Evolutionary conservation across 495 filamentous ascomycete genomes (phyloP), one percentile per base, ranked within the genome.

Genomic region (Tetracladium marchalianum): DNA sequence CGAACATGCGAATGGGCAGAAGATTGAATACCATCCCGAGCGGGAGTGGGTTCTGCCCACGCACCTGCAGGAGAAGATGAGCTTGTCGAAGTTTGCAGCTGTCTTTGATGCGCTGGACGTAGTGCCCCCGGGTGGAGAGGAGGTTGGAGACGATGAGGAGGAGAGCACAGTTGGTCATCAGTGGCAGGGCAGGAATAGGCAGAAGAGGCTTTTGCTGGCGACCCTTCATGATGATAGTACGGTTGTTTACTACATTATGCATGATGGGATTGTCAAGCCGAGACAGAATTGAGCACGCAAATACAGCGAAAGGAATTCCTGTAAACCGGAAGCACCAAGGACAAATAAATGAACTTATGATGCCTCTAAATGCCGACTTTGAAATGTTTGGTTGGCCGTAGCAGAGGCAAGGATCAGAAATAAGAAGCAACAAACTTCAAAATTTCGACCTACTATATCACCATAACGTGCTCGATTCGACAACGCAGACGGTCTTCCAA

Each of bases 221-320:
- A 87, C 87, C 33, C 71, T 90, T 42, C 78, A 86, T 57, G 82
- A 85, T 43, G 92, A 99, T 62, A 93, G 88, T 37, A 97, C 92
- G 2, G 76, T 97, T 16, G 86, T 90, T 4, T 97, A 95, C 61
- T 99, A 99, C 61, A 76, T 95, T 56, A 77, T 96, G 36, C 89
- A 95, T 53, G 90, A 96, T 62, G 93, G 93, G 2, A 78, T 94
- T 39, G 90, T 98, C 19, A 98, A 97, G 66, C 92, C 93, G 3
- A 70, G 93, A 47, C 92, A 96, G 61, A 98, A 98, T 62, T 98
- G 54, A 70, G 18, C 33, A 17, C 37, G 13, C 22, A 27, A 27
- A 27, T 3, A 3, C 22, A n/a, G n/a, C 22, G 7, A 27, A 27
- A 27, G 22, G 22, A 7, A 27, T 7, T 27, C 7, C 7, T 27